Base-by-base conservation (phyloP, 345 rosid genomes). In the Heritiera fomes region DNA sequence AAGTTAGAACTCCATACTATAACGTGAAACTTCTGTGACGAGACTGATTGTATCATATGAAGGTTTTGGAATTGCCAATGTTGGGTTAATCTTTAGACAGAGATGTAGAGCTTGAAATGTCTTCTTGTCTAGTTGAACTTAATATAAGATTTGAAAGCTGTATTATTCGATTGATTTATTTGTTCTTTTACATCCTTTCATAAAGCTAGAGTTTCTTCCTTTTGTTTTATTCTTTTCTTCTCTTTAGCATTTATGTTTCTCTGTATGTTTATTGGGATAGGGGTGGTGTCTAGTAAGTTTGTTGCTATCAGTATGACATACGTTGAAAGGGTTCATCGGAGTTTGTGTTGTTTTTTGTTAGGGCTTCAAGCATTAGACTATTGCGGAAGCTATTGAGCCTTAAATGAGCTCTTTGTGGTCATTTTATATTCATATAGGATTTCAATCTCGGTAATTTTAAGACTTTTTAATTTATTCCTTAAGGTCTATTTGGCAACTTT, bases 341-440 rank as follows among this genome's bases (percentile, higher is more conserved):
- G 74, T 30, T 49, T 46, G 38, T 23, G 17, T 34, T 12, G 40
- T 5, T 69, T 6, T 69, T 46, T 69, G 8, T 17, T 46, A 5
- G 11, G 53, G 40, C 40, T 47, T 47, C n/a, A 70, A 49, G 47
- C 6, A 0, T 52, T 32, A 72, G 62, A 7, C 15, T 52, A 6
- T 71, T 52, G 46, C 47, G 38, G 28, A 72, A 72, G 62, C 62
- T 52, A 20, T 52, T 72, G 46, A 18, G 32, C 71, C 32, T 41
- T 67, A 10, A 41, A 67, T 20, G 45, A 70, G 46, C 46, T 32
- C 59, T 32, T n/a, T 71, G 28, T 17, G 68, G 23, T 34, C 56
- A 52, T 49, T 50, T 52, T 53, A 28, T 52, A 1, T 18, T 9
- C 17, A 4, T 53, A 59, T 32, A 34, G 41, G 47, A 72, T 53